Evolutionary conservation across 2,329 filamentous ascomycete genomes (phyloP), one percentile per base, ranked within the genome.

Genomic region (Penicillium aurantiogriseum): DNA sequence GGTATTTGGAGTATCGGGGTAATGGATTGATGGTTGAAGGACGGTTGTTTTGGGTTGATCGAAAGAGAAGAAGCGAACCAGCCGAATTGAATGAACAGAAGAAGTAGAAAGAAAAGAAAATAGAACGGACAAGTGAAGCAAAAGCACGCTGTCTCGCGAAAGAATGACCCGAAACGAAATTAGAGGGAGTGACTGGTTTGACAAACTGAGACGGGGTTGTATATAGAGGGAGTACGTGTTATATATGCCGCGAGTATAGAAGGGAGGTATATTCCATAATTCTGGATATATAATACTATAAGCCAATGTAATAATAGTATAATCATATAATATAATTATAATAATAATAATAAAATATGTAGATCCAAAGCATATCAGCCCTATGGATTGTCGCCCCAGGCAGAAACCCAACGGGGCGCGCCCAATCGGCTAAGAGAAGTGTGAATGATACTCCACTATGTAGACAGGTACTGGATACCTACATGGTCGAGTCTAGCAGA

Each of bases 311-410:
- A 35, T 35, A 35, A 35, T 35, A 35, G 33, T 15, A 35, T 17
- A 35, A 35, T 35, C 13, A 17, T 17, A 9, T 7, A 25, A 17
- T 42, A 25, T 21, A 21, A n/a, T n/a, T 25, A 21, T n/a, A 48
- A 36, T 36, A 17, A 19, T 25, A 47, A 39, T 23, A 11, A 21
- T 10, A 3, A 8, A 23, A 17, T 15, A 9, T 21, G 21, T 31
- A 45, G 38, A 50, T 50, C 36, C 13, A 31, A 31, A 13, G 8
- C 35, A 21, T 13, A 23, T 56, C 54, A 56, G 54, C 54, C 54
- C 54, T 56, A 56, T 46, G 54, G 10, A 23, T 48, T 23, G 44
- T 36, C 23, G 42, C 54, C 54, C 48, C 54, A 56, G 54, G 54
- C 49, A 52, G 42, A 46, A 56, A 53, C 33, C 13, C 21, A 45